phyloP scores from a whole-genome alignment of 208 protist genomes.

The Crithidia sp. region DNA sequence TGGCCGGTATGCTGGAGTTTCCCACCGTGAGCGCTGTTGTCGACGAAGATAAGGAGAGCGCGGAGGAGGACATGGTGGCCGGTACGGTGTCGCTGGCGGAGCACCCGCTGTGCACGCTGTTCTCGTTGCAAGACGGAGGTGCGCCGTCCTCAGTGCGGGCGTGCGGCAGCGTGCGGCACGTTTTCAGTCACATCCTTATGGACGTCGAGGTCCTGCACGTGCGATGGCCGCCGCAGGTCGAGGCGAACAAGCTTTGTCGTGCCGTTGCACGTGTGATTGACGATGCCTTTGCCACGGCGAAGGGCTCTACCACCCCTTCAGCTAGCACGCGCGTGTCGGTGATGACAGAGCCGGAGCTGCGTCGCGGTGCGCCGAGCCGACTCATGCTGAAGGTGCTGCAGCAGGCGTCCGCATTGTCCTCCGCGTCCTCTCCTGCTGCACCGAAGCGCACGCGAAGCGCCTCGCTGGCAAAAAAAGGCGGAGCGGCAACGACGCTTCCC shows the following conservation, averaged over 20 bases:
- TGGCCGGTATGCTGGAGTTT: slow-evolving; percentile 89
- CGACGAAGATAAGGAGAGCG: neutral
- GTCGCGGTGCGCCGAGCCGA: slow-evolving; percentile 49
- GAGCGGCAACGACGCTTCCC: no score
- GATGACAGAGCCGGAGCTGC: slow-evolving; percentile 56
- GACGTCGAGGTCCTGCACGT: slow-evolving; percentile 68
- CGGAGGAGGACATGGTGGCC: no score
- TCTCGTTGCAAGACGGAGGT: neutral
- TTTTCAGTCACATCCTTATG: slow-evolving; percentile 90
- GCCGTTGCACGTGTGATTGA: slow-evolving; percentile 21
- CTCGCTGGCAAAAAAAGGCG: neutral
- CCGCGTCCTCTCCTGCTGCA: no score
- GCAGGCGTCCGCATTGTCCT: neutral
- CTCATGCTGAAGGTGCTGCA: slow-evolving; percentile 70
- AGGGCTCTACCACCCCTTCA: neutral
- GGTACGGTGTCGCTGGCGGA: neutral
- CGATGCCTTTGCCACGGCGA: slow-evolving; percentile 3
- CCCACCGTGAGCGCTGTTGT: slow-evolving; percentile 37
- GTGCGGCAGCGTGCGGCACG: slow-evolving; percentile 62
- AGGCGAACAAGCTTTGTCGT: slow-evolving; percentile 12
- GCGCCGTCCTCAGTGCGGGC: neutral
- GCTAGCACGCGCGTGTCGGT: slow-evolving; percentile 43
- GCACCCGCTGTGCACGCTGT: slow-evolving; percentile 14
- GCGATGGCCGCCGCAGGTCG: slow-evolving; percentile 30
- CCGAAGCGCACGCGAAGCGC: neutral